These are phyloP conservation scores for Penicillium sp. DNA, from an alignment of 2,329 filamentous ascomycete species.

Conservation along the genomic window DNA sequence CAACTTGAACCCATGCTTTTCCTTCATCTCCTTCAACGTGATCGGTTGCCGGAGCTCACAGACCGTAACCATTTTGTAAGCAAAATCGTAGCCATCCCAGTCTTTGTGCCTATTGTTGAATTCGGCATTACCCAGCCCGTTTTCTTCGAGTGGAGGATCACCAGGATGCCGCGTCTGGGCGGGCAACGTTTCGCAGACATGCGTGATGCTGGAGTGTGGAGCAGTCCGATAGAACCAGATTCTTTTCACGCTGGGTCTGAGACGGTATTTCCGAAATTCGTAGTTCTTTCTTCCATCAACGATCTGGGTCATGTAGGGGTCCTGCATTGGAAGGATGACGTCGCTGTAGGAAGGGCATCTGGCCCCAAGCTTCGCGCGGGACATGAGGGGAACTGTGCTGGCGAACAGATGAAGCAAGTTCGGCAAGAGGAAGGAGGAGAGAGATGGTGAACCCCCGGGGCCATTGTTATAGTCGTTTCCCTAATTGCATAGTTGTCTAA, in stretches of 20 bases:
- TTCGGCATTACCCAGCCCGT: not conserved
- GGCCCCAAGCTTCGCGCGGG: not conserved
- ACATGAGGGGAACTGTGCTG: not conserved
- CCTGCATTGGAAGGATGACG: not conserved
- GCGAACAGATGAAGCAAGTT: too few relatives aligned
- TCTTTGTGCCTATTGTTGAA: not conserved
- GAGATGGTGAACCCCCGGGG: too few relatives aligned
- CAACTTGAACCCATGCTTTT: not conserved
- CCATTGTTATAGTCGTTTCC: too few relatives aligned
- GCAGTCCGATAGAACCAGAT: not conserved
- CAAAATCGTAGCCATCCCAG: not conserved
- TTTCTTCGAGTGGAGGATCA: not conserved
- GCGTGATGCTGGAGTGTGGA: not conserved
- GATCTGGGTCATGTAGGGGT: constrained; percentile 1
- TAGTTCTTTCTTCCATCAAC: constrained; percentile 3
- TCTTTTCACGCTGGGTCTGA: not conserved
- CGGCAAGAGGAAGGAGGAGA: too few relatives aligned
- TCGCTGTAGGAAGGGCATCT: not conserved
- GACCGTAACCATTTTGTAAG: not conserved
- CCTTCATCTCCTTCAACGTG: not conserved
- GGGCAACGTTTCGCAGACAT: not conserved
- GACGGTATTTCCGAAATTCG: not conserved
- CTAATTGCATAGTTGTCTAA: too few relatives aligned
- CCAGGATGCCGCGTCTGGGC: not conserved
- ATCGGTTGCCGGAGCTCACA: not conserved